A percentile compares a stretch with the other conserved stretches of the same genome.
Evolutionary conservation across 2,329 filamentous ascomycete genomes (phyloP).

Genomic region (Xylaria sp.): DNA sequence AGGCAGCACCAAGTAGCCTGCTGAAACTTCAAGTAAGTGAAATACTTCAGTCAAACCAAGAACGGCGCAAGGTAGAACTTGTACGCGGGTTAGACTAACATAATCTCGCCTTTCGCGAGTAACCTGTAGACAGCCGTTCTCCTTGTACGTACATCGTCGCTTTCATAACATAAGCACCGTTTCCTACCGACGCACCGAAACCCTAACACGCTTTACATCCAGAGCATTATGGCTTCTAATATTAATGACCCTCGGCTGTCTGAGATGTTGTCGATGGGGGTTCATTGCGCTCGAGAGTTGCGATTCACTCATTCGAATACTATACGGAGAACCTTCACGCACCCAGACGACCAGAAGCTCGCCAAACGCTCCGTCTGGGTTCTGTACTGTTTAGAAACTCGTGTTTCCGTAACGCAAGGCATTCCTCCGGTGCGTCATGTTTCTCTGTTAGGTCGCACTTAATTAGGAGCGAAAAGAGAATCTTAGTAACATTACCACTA

Average conservation of each 20-base stretch:
- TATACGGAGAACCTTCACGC: background rate
- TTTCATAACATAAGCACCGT: background rate
- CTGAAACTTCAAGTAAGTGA: constrained; percentile 16
- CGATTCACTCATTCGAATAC: constrained; percentile 3
- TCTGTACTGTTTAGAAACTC: constrained; percentile 6
- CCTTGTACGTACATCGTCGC: background rate
- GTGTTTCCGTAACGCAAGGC: background rate
- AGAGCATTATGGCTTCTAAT: constrained; percentile 13
- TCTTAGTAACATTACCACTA: background rate
- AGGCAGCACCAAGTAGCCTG: background rate
- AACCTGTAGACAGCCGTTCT: constrained; percentile 1
- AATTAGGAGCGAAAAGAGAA: background rate
- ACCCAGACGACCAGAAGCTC: constrained; percentile 11
- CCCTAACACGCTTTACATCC: background rate
- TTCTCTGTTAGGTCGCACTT: background rate
- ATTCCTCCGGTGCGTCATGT: constrained; percentile 3
- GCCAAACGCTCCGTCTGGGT: constrained; percentile 11
- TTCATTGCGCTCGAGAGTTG: constrained; percentile 10
- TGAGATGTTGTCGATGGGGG: constrained; percentile 1
- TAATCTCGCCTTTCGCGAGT: background rate
- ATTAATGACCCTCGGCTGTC: constrained; percentile 7
- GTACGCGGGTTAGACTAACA: background rate
- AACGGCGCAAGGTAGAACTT: background rate
- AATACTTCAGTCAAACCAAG: background rate
- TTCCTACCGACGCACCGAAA: background rate